Percentiles rank a stretch among this genome's conserved stretches.
These are phyloP conservation scores for Candida pini DNA, from an alignment of 805 yeast genomes.

Conservation along the genomic window DNA sequence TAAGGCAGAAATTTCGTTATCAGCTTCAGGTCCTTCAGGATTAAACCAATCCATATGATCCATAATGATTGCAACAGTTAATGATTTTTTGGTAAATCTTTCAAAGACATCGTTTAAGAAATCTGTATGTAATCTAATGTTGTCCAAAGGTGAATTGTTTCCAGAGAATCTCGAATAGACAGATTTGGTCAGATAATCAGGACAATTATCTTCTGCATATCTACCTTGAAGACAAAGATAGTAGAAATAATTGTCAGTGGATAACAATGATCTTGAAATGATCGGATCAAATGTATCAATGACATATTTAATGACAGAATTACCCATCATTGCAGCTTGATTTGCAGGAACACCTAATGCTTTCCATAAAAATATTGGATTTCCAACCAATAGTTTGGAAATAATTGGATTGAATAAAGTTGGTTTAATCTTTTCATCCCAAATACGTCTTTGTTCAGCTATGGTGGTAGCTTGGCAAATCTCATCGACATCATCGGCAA, in stretches of 20 bases:
- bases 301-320: slow-evolving; percentile 64
- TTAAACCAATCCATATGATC: slow-evolving; percentile 93
- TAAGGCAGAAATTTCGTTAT: slow-evolving; percentile 60
- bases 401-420: slow-evolving; percentile 66
- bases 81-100: slow-evolving; percentile 53
- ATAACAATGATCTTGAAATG: slow-evolving; percentile 54
- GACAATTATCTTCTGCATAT: slow-evolving; percentile 62
- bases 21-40: slow-evolving; percentile 57
- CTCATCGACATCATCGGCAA: slow-evolving; percentile 43
- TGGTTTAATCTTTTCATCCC: slow-evolving; percentile 62
- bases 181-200: slow-evolving; percentile 60
- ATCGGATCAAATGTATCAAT: slow-evolving; percentile 77
- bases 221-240: slow-evolving; percentile 60
- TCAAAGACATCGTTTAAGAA: slow-evolving; percentile 69
- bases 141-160: slow-evolving; percentile 50
- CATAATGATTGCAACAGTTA: slow-evolving; percentile 78
- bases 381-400: slow-evolving; percentile 64
- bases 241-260: slow-evolving; percentile 74
- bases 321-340: slow-evolving; percentile 77
- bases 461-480: slow-evolving; percentile 54
- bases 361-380: slow-evolving; percentile 82
- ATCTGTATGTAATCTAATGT: slow-evolving; percentile 75
- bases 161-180: slow-evolving; percentile 49
- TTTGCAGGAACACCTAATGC: slow-evolving; percentile 87
- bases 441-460: slow-evolving; percentile 57